Percentiles rank a stretch among this genome's conserved stretches.
These are phyloP conservation scores for Ophiostoma pallidulum DNA, from an alignment of 2,329 filamentous ascomycete genomes.

Conservation along the genomic window DNA sequence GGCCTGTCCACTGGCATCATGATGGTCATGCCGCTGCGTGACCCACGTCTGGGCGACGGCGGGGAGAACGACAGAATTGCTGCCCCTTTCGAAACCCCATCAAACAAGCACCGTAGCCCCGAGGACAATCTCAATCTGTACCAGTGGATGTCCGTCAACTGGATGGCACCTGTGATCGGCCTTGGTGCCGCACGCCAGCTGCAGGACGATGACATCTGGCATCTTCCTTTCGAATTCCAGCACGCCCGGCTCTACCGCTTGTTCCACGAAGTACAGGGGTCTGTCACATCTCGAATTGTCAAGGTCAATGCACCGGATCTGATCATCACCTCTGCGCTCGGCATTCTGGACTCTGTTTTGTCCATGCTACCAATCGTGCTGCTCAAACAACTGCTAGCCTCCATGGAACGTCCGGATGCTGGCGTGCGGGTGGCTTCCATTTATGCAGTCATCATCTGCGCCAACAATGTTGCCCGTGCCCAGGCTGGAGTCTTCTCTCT, in stretches of 20 bases:
- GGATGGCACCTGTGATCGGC: conserved; percentile 67
- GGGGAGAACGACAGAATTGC: conserved; percentile 41
- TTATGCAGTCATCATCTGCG: conserved; percentile 55
- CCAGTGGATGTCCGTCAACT: conserved; percentile 78
- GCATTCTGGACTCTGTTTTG: conserved; percentile 48
- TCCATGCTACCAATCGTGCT: conserved; percentile 56
- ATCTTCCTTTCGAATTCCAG: conserved; percentile 70
- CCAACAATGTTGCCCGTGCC: conserved; percentile 49
- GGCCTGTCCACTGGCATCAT: conserved; percentile 42
- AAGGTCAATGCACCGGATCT: conserved; percentile 73
- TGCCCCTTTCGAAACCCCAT: conserved; percentile 42
- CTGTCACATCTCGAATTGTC: conserved; percentile 59
- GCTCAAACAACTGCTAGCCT: conserved; percentile 59
- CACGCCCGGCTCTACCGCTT: conserved; percentile 63
- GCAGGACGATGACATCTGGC: conserved; percentile 73
- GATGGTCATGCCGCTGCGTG: conserved; percentile 60
- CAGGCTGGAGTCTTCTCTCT: conserved; percentile 60
- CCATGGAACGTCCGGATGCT: conserved; percentile 47
- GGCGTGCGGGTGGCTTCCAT: conserved; percentile 49
- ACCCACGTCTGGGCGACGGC: conserved; percentile 41
- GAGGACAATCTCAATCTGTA: conserved; percentile 73
- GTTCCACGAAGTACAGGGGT: conserved; percentile 64
- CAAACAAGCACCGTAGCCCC: conserved; percentile 53
- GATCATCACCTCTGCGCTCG: conserved; percentile 54
- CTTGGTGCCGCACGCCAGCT: conserved; percentile 57